These are phyloP conservation scores for Phytophthora tentaculata DNA, from an alignment of 352 stramenopile species.

Conservation along the genomic window DNA sequence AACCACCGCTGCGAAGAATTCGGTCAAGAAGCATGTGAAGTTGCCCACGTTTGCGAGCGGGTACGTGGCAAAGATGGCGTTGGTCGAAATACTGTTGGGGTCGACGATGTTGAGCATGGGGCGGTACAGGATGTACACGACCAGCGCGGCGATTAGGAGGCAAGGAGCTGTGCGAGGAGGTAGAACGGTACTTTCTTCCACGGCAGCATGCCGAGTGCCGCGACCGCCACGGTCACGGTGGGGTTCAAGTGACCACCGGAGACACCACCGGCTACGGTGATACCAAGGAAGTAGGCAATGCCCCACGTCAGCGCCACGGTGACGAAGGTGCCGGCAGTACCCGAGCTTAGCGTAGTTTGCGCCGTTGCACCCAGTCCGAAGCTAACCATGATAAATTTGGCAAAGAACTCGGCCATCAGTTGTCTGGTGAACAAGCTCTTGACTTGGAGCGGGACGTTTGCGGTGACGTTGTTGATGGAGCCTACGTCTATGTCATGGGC, in stretches of 20 bases:
- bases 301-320: slow-evolving; percentile 65
- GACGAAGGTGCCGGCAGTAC: slow-evolving; percentile 49
- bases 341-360: slow-evolving; percentile 49
- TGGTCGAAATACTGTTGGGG: slow-evolving; percentile 36
- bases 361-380: slow-evolving; percentile 56
- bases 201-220: slow-evolving; percentile 44
- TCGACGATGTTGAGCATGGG: slow-evolving; percentile 52
- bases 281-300: slow-evolving; percentile 62
- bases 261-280: slow-evolving; percentile 48
- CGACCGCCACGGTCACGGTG: slow-evolving; percentile 53
- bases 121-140: slow-evolving; percentile 59
- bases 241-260: slow-evolving; percentile 68
- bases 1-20: slow-evolving; percentile 48
- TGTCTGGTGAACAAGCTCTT: slow-evolving; percentile 49
- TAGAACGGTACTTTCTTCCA: slow-evolving; percentile 57
- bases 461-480: slow-evolving; percentile 16
- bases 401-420: slow-evolving; percentile 61
- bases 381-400: slow-evolving; percentile 54
- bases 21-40: slow-evolving; percentile 47
- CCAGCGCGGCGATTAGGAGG: slow-evolving; percentile 44
- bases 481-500: slow-evolving; percentile 16
- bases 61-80: slow-evolving; percentile 48
- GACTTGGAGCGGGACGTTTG: slow-evolving; percentile 17
- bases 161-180: slow-evolving; percentile 47
- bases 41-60: slow-evolving; percentile 39